Conservation (phyloP, 2,329 filamentous ascomycete species). For the Cytospora schulzeri region DNA sequence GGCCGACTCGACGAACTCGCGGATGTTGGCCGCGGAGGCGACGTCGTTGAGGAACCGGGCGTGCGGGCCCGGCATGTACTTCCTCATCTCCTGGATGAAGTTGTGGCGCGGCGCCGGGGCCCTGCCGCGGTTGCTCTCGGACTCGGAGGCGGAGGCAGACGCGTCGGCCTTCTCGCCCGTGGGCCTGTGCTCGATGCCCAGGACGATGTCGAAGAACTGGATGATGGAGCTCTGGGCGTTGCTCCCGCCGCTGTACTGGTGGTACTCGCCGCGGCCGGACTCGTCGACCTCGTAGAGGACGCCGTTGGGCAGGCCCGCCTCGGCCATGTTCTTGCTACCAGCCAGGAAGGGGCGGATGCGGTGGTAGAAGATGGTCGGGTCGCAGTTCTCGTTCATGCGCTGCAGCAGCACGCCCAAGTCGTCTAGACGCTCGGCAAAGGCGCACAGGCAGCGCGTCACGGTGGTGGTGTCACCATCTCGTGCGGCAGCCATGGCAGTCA, state of each 20-base stretch:
- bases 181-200: slow-evolving; percentile 87
- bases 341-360: slow-evolving; percentile 95
- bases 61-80: slow-evolving; percentile 94
- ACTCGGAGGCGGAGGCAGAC: slow-evolving; percentile 43
- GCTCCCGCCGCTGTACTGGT: slow-evolving; percentile 89
- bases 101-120: slow-evolving; percentile 67
- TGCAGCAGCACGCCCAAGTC: slow-evolving; percentile 78
- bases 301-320: slow-evolving; percentile 85
- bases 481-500: slow-evolving; percentile 81
- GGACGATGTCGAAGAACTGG: slow-evolving; percentile 92
- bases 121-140: slow-evolving; percentile 45
- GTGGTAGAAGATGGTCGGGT: slow-evolving; percentile 93
- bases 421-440: slow-evolving; percentile 84
- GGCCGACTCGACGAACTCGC: slow-evolving; percentile 72
- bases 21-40: slow-evolving; percentile 79
- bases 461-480: slow-evolving; percentile 67
- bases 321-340: slow-evolving; percentile 96
- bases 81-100: slow-evolving; percentile 95
- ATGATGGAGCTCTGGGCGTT: slow-evolving; percentile 97
- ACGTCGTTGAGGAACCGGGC: slow-evolving; percentile 86
- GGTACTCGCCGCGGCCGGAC: slow-evolving; percentile 66
- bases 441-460: slow-evolving; percentile 75
- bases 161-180: slow-evolving; percentile 70
- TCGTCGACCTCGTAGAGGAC: slow-evolving; percentile 81
- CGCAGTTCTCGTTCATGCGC: slow-evolving; percentile 93